Conservation (phyloP, 495 filamentous ascomycete genomes). For the Tuber brumale region DNA sequence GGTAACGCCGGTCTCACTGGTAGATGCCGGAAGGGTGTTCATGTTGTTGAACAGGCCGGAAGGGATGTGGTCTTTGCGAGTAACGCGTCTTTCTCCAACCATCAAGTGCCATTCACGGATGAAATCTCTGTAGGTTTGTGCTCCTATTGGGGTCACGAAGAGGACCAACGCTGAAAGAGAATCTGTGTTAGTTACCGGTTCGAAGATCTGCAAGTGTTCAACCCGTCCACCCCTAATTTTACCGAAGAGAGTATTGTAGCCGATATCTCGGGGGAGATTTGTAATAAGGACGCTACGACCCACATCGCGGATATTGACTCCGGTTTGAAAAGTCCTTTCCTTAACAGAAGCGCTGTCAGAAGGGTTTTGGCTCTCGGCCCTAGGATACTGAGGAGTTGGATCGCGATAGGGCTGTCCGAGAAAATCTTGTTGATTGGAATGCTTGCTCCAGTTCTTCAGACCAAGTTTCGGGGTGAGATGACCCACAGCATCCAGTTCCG, state of each 20-base stretch:
- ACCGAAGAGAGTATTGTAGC: conserved; percentile 9
- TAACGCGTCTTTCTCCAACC: not conserved
- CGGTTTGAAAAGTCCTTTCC: conserved; percentile 10
- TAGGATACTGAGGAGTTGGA: not conserved
- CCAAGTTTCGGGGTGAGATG: not conserved
- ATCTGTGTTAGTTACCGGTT: not conserved
- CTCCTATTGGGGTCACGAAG: not conserved
- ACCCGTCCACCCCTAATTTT: conserved; percentile 25
- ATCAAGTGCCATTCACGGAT: not conserved
- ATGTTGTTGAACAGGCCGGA: not conserved
- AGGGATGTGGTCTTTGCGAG: not conserved
- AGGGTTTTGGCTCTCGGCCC: not conserved
- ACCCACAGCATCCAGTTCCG: not conserved
- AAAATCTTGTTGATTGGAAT: not conserved
- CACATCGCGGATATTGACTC: conserved; percentile 4
- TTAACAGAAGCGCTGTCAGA: not conserved
- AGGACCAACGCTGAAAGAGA: not conserved
- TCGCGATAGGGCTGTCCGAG: not conserved
- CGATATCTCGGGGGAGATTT: conserved; percentile 23
- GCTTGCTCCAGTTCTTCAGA: not conserved
- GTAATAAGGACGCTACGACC: conserved; percentile 23
- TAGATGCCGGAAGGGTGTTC: not conserved
- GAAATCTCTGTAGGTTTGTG: not conserved
- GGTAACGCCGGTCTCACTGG: not conserved
- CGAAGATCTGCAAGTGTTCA: conserved; percentile 15